phyloP scores from a whole-genome alignment of 2,329 filamentous ascomycete species.

The Colletotrichum simmondsii region DNA sequence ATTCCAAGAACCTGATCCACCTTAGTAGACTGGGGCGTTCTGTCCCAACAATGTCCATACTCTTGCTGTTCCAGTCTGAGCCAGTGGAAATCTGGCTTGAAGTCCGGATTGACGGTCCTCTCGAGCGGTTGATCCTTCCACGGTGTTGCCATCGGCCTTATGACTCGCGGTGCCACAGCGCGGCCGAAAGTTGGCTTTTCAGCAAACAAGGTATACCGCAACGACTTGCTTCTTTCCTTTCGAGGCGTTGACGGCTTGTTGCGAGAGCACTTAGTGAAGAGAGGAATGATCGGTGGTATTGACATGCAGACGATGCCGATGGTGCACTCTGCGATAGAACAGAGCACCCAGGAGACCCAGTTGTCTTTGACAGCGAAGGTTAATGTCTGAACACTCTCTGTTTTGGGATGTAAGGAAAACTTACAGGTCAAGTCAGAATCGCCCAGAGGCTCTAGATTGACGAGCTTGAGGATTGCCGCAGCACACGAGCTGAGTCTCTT shows the following conservation, averaged over 20 bases:
- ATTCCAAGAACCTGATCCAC: constrained; percentile 25
- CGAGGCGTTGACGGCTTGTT: background rate
- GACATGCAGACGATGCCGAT: constrained; percentile 47
- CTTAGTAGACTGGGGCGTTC: constrained; percentile 1
- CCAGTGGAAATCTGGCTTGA: constrained; percentile 24
- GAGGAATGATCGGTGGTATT: constrained; percentile 43
- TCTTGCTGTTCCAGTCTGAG: constrained; percentile 21
- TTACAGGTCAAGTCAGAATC: constrained; percentile 44
- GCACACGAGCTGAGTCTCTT: constrained; percentile 38
- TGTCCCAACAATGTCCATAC: background rate
- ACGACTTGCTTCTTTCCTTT: background rate
- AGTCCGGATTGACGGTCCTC: constrained; percentile 12
- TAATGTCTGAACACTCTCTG: no score
- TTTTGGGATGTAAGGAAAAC: background rate
- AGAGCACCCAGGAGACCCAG: constrained; percentile 42
- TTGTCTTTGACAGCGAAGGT: constrained; percentile 35
- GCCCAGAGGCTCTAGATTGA: constrained; percentile 38
- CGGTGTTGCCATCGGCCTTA: constrained; percentile 30
- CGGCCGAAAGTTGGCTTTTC: background rate
- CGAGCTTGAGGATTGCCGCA: constrained; percentile 39
- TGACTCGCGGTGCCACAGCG: background rate
- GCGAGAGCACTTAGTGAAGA: constrained; percentile 32
- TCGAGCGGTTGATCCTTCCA: constrained; percentile 25
- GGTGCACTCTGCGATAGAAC: constrained; percentile 45
- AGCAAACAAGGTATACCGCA: background rate